Evolutionary conservation across 2,329 filamentous ascomycete species (phyloP).

Genomic region (Arthrocladium fulminans): DNA sequence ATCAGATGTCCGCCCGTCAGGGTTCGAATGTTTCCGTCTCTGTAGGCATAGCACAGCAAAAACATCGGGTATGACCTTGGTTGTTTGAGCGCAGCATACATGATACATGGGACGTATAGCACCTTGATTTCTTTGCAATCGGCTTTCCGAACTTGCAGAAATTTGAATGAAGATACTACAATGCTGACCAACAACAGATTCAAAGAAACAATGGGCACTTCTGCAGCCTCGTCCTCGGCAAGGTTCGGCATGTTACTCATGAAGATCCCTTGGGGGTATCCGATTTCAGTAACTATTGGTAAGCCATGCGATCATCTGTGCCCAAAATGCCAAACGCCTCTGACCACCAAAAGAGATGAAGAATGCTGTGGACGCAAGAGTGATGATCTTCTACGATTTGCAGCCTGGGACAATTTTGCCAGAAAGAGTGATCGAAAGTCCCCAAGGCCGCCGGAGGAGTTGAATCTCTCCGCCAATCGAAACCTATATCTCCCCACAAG

Average conservation of each 20-base stretch:
- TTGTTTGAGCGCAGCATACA: no score
- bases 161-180: no score
- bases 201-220: neutral
- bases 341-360: neutral
- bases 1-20: no score
- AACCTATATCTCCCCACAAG: neutral
- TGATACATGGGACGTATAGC: no score
- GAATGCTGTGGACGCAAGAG: neutral
- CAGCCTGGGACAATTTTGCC: conserved; percentile 2
- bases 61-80: no score
- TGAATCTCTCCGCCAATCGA: neutral
- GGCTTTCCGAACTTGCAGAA: no score
- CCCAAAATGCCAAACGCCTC: neutral
- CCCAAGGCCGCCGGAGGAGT: neutral
- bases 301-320: neutral
- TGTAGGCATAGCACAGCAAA: no score
- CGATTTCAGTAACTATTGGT: neutral
- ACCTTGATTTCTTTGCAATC: no score
- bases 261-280: neutral
- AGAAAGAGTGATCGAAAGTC: neutral
- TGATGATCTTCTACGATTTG: neutral
- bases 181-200: no score
- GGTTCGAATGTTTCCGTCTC: no score
- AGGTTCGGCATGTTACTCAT: neutral
- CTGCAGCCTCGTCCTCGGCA: neutral